These are phyloP conservation scores for Polymyxa betae DNA, from an alignment of 208 protist genomes.

Conservation along the genomic window DNA sequence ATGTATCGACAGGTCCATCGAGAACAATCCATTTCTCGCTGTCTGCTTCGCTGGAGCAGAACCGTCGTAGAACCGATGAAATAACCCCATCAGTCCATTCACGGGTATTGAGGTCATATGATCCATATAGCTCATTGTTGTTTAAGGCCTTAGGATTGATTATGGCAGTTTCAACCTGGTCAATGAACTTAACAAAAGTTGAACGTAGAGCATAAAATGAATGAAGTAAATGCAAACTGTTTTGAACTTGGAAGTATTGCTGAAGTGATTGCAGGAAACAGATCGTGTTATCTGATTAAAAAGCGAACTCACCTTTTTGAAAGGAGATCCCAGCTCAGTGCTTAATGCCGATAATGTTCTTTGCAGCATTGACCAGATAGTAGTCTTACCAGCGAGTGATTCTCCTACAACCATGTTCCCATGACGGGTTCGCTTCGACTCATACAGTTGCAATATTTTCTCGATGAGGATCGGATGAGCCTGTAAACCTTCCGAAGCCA, in stretches of 20 bases:
- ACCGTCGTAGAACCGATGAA: slow-evolving; percentile 87
- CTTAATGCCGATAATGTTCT: slow-evolving; percentile 81
- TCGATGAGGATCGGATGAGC: slow-evolving; percentile 56
- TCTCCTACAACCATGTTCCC: slow-evolving; percentile 96
- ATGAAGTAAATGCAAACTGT: too few species aligned
- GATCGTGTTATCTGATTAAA: too few species aligned
- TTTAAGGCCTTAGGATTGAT: slow-evolving; percentile 96
- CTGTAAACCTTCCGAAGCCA: slow-evolving; percentile 76
- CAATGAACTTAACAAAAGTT: too few species aligned
- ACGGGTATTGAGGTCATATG: slow-evolving; percentile 89
- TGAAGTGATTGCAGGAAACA: too few species aligned
- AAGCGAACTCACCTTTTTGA: neutral
- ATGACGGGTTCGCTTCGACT: slow-evolving; percentile 92
- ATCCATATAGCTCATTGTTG: slow-evolving; percentile 95
- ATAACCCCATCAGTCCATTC: slow-evolving; percentile 98
- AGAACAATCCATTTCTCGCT: slow-evolving; percentile 96
- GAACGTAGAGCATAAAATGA: too few species aligned
- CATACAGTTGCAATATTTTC: slow-evolving; percentile 92
- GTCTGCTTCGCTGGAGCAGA: slow-evolving; percentile 83
- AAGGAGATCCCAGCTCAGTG: neutral
- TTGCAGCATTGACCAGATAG: slow-evolving; percentile 86
- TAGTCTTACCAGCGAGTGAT: slow-evolving; percentile 90
- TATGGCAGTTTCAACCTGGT: slow-evolving; percentile 65
- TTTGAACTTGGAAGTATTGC: too few species aligned
- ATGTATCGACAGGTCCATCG: slow-evolving; percentile 96